Evolutionary conservation across 495 filamentous ascomycete genomes (phyloP), one percentile per base, ranked within the genome.

Genomic region (Penicillium silybi): DNA sequence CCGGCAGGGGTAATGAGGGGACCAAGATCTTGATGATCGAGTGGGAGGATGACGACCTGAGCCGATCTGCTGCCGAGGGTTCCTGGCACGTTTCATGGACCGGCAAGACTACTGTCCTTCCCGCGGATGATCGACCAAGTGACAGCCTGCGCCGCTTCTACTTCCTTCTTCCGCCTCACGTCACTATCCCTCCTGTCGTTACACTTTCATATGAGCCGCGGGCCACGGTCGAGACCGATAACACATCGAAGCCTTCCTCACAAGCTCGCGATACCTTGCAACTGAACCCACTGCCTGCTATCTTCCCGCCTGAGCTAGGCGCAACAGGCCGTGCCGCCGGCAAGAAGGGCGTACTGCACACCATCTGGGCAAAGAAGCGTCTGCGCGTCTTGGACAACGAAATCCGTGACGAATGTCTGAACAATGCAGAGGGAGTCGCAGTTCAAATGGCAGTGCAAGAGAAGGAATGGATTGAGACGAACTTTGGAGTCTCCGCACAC

Each of bases 21-120:
- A 90, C 86, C 26, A 92, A 92, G 70, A 85, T 95, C 41, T 64
- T 92, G 42, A 89, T 92, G 86, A 80, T 92, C 10, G 87, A 92
- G 54, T 92, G 88, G 88, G 83, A 88, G 56, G 83, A 84, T 29
- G 76, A 82, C 27, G 69, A 76, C 19, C 52, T 67, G 13, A 59
- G 27, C 54, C 70, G 58, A 45, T 61, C 72, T 32, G 1, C 73
- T 37, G 47, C 64, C 19, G 63, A 68, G 25, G 64, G 65, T 40
- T 61, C 66, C 34, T 92, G 89, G 88, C 79, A 85, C 37, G 82
- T 95, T 9, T 81, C 80, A 6, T 92, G 89, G 89, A 78, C 86
- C 44, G 82, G 86, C 10, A 91, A 91, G 66, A 76, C 73, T 20
- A 75, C 82, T 0, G 78, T 86, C 11, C 69, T 92, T 6, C 80